Percentiles rank a stretch among this genome's conserved stretches.
Conservation (phyloP, 495 filamentous ascomycete genomes). For the Penicillium salamii region DNA sequence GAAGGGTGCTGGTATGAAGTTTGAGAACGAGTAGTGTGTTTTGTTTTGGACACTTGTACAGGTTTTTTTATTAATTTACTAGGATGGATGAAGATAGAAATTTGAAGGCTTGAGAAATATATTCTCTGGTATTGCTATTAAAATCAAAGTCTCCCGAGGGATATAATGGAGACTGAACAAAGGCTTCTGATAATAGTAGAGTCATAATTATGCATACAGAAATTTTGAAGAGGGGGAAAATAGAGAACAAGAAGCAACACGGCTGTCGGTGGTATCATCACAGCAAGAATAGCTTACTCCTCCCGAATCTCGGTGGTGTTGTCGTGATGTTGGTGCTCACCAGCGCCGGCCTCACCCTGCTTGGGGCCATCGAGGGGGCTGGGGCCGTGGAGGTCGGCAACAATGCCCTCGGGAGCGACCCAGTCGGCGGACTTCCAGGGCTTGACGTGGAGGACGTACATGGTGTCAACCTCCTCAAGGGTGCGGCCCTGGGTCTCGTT, state of each 20-base stretch:
- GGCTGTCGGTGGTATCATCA: background rate
- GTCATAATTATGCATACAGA: slow-evolving; percentile 18
- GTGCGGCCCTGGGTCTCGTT: slow-evolving; percentile 66
- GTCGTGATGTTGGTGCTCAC: slow-evolving; percentile 27
- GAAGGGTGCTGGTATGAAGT: slow-evolving; percentile 66
- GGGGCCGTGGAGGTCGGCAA: slow-evolving; percentile 30
- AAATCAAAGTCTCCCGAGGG: slow-evolving; percentile 6
- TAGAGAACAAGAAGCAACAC: background rate
- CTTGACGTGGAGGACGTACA: slow-evolving; percentile 70
- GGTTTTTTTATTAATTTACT: background rate
- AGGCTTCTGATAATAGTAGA: slow-evolving; percentile 13
- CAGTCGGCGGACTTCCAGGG: slow-evolving; percentile 65
- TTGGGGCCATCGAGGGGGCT: slow-evolving; percentile 7
- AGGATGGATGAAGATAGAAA: background rate
- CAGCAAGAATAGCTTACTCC: slow-evolving; percentile 9
- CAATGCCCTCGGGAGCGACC: slow-evolving; percentile 48
- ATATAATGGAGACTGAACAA: slow-evolving; percentile 9
- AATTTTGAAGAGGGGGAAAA: slow-evolving; percentile 7
- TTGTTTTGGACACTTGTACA: background rate
- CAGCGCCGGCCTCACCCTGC: slow-evolving; percentile 14
- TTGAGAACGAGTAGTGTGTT: slow-evolving; percentile 47
- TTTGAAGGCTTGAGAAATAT: background rate
- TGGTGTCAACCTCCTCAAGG: slow-evolving; percentile 80
- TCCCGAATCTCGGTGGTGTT: slow-evolving; percentile 16
- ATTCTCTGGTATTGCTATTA: slow-evolving; percentile 5